Evolutionary conservation across 2,329 filamentous ascomycete species (phyloP), one percentile per base, ranked within the genome.

Genomic region (Sclerotinia glacialis): DNA sequence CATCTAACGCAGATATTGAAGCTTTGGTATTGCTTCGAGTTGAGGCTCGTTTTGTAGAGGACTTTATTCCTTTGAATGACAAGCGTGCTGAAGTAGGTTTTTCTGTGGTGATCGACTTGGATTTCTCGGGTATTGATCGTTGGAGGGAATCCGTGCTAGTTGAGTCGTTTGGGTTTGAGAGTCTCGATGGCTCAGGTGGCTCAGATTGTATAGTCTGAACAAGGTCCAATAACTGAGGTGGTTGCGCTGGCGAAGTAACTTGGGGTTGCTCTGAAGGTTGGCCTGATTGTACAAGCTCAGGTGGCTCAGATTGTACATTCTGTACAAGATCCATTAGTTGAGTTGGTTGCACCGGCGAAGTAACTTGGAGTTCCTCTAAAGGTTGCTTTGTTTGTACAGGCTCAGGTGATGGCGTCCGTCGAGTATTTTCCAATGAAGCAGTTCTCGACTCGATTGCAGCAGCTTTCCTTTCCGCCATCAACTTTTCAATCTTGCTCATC

Each of bases 1-100:
- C 65, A 64, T 68, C 67, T 23, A 68, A 59, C 16, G 67, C 60
- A 26, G 58, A 58, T 5, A 67, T 67, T 6, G 52, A 46, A 47
- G 65, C 46, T 12, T 58, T 61, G 3, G 58, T 31, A 26, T 52
- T 59, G 23, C 46, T 9, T 7, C 64, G 44, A 42, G 50, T 28
- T 16, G 46, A 47, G 28, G 46, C 8, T 34, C 64, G 23, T 52
- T 61, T 34, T 42, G 8, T 23, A 3, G 58, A 60, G 14, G 44
- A 60, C n/a, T 23, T 60, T 34, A 14, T n/a, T 8, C 46, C 26
- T 23, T 26, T 40, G 21, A 40, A 49, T 3, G 42, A 40, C 26
- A 16, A 23, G 3, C 31, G 46, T 14, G 54, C 21, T 34, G 64
- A 60, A 52, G 46, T n/a, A 23, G 42, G 28, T 60, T 28, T 49